These are phyloP conservation scores for Sporothrix euskadiensis DNA, from an alignment of 2,329 filamentous ascomycete species.

Conservation along the genomic window DNA sequence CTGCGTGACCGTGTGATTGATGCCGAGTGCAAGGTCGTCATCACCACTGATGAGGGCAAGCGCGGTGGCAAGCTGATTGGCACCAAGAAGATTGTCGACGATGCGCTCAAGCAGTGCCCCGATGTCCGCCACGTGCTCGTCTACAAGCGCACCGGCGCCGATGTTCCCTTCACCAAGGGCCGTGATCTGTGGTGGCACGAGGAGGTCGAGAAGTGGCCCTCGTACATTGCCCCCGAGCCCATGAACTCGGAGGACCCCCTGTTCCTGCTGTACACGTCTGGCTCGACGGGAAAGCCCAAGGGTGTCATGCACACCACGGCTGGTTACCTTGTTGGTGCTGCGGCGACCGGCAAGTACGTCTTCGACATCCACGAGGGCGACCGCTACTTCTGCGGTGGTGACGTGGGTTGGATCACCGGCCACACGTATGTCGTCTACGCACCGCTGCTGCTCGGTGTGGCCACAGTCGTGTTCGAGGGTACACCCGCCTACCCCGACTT, in stretches of 20 bases:
- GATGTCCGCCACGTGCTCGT: constrained; percentile 83
- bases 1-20: constrained; percentile 93
- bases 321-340: constrained; percentile 91
- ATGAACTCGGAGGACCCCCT: constrained; percentile 94
- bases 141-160: constrained; percentile 90
- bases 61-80: constrained; percentile 95
- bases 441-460: constrained; percentile 85
- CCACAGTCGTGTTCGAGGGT: constrained; percentile 96
- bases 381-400: constrained; percentile 94
- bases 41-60: constrained; percentile 97
- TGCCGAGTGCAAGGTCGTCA: constrained; percentile 86
- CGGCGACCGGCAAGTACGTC: constrained; percentile 94
- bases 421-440: constrained; percentile 99
- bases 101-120: constrained; percentile 93
- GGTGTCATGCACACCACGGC: constrained; percentile 97
- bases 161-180: constrained; percentile 85
- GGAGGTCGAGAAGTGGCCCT: constrained; percentile 94
- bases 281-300: constrained; percentile 98
- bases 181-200: constrained; percentile 99
- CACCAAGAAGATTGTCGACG: constrained; percentile 99
- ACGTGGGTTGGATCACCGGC: constrained; percentile 98
- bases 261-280: constrained; percentile 96
- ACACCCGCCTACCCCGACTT: constrained; percentile 97
- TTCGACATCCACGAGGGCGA: constrained; percentile 97
- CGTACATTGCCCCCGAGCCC: constrained; percentile 83